Conservation (phyloP, 2,329 filamentous ascomycete species). For the Venturia oleaginea region DNA sequence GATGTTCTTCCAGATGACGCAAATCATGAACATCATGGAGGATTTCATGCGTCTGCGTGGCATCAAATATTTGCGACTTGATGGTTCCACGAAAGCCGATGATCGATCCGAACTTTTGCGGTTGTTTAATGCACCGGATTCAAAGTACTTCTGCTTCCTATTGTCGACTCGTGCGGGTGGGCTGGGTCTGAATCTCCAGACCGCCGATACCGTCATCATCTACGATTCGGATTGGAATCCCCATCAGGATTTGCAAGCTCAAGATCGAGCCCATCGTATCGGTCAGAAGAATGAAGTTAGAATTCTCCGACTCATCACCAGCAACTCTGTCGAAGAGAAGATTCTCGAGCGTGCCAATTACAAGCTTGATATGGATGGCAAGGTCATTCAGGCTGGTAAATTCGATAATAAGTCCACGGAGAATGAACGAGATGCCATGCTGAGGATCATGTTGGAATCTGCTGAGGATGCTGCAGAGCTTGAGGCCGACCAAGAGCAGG, state of each 20-base stretch:
- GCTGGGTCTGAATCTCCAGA: constrained; percentile 93
- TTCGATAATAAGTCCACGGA: constrained; percentile 99
- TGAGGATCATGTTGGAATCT: constrained; percentile 84
- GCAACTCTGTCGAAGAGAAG: constrained; percentile 96
- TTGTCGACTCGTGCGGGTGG: constrained; percentile 98
- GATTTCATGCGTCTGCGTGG: constrained; percentile 83
- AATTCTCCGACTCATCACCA: constrained; percentile 89
- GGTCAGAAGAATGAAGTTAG: constrained; percentile 99
- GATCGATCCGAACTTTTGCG: constrained; percentile 86
- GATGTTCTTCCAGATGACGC: constrained; percentile 99
- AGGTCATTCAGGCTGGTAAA: constrained; percentile 97
- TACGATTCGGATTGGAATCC: constrained; percentile 99
- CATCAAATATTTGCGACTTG: constrained; percentile 80
- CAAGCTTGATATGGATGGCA: constrained; percentile 99
- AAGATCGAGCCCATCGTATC: constrained; percentile 99
- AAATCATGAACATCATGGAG: constrained; percentile 99
- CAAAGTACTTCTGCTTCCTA: constrained; percentile 94
- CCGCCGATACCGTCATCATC: constrained; percentile 97
- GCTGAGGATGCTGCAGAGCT: constrained; percentile 59
- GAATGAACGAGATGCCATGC: constrained; percentile 93
- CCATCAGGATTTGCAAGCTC: constrained; percentile 96
- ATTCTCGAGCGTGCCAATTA: constrained; percentile 93
- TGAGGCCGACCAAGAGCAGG: constrained; percentile 86
- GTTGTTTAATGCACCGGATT: constrained; percentile 81
- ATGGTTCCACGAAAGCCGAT: constrained; percentile 95